Evolutionary conservation across 768 basidiomycete species (phyloP).

Genomic region (Mycena sanguinolenta): DNA sequence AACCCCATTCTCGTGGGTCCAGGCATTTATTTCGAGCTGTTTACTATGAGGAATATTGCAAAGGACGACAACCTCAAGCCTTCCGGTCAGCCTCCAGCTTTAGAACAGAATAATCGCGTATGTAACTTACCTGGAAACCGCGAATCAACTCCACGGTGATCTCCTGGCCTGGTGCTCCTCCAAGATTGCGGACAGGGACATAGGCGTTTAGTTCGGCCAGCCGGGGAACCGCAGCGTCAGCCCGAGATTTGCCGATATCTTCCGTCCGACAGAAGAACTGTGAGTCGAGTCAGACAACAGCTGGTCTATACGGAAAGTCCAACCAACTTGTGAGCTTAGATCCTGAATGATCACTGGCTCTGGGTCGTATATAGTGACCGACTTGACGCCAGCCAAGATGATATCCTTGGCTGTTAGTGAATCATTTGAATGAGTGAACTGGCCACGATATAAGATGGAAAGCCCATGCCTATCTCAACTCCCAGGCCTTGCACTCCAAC

Average conservation of each 20-base stretch:
- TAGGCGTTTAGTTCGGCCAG: conserved; percentile 96
- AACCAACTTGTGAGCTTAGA: conserved; percentile 89
- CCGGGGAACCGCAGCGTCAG: conserved; percentile 87
- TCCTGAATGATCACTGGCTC: conserved; percentile 90
- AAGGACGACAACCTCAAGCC: conserved; percentile 88
- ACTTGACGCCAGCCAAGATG: conserved; percentile 95
- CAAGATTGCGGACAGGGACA: conserved; percentile 92
- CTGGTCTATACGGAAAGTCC: conserved; percentile 19
- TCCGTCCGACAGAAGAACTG: conserved; percentile 94
- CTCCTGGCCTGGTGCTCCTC: conserved; percentile 81
- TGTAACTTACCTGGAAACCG: conserved; percentile 87
- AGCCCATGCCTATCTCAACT: conserved; percentile 85
- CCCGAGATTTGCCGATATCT: conserved; percentile 91
- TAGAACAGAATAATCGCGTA: neutral
- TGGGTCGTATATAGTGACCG: conserved; percentile 95
- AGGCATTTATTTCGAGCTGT: conserved; percentile 95
- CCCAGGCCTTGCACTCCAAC: conserved; percentile 94
- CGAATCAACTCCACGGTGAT: conserved; percentile 86
- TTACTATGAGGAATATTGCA: conserved; percentile 83
- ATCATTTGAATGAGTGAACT: conserved; percentile 17
- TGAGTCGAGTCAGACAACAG: conserved; percentile 33
- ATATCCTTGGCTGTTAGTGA: conserved; percentile 88
- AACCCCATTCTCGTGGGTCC: conserved; percentile 90
- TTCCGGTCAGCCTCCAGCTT: conserved; percentile 20
- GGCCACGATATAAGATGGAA: too few relatives aligned